phyloP scores from a whole-genome alignment of 208 protist species.

The Leptomonas pyrrhocoris region DNA sequence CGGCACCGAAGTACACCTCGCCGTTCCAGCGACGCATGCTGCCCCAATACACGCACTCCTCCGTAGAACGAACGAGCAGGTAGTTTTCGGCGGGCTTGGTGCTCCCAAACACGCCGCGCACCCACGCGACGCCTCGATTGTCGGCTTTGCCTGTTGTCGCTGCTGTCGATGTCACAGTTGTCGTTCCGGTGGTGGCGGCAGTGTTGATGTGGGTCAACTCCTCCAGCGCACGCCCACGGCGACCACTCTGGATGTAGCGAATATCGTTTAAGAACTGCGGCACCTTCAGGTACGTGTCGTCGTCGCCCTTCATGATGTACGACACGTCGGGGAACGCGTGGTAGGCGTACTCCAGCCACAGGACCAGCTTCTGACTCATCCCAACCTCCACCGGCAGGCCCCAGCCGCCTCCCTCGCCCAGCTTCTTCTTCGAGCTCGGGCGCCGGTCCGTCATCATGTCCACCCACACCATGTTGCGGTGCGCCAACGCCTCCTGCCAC shows the following conservation, averaged over 20 bases:
- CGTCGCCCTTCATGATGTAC: no score
- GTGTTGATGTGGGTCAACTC: not conserved
- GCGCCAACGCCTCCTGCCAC: constrained; percentile 46
- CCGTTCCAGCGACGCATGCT: constrained; percentile 22
- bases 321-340: no score
- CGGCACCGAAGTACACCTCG: constrained; percentile 15
- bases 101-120: not conserved
- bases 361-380: no score
- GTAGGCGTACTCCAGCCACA: no score
- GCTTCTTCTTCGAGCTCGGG: no score
- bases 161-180: no score
- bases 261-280: constrained; percentile 58
- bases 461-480: no score
- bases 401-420: no score
- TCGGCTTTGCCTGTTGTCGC: not conserved
- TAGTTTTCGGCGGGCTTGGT: not conserved
- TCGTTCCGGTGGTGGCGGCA: not conserved
- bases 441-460: no score
- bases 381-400: no score
- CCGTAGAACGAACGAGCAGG: not conserved
- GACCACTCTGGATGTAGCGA: constrained; percentile 17
- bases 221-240: not conserved
- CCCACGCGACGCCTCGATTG: not conserved
- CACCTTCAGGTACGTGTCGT: no score
- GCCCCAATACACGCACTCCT: constrained; percentile 33